Evolutionary conservation across 2,329 filamentous ascomycete species (phyloP).

Genomic region (Torrubiellomyces zombiae): DNA sequence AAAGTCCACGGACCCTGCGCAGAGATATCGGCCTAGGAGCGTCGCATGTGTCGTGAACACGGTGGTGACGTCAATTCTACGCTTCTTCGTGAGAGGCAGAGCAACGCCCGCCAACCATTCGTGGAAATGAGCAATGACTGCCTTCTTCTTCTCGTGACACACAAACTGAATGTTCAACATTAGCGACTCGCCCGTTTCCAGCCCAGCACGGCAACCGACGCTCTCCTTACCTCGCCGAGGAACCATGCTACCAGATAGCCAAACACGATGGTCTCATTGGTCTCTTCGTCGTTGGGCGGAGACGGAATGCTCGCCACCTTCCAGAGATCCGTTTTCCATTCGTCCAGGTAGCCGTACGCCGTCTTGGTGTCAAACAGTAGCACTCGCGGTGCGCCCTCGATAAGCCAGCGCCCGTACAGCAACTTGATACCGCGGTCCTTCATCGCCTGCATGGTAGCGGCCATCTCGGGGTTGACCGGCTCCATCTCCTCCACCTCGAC

Average conservation of each 20-base stretch:
- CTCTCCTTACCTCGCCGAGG: slow-evolving; percentile 64
- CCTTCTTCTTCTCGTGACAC: slow-evolving; percentile 76
- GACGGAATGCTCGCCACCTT: slow-evolving; percentile 85
- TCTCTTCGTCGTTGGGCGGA: slow-evolving; percentile 80
- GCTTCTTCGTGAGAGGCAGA: slow-evolving; percentile 78
- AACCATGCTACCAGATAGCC: slow-evolving; percentile 98
- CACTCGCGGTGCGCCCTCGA: slow-evolving; percentile 87
- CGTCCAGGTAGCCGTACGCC: slow-evolving; percentile 76
- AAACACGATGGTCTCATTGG: slow-evolving; percentile 94
- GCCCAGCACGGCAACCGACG: no score
- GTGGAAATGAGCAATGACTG: slow-evolving; percentile 96
- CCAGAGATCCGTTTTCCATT: slow-evolving; percentile 97
- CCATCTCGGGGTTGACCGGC: slow-evolving; percentile 63
- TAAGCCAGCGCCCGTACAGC: slow-evolving; percentile 91
- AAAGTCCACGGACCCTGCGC: slow-evolving; percentile 93
- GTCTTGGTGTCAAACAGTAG: slow-evolving; percentile 90
- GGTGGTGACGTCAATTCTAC: slow-evolving; percentile 89
- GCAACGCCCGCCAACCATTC: slow-evolving; percentile 96
- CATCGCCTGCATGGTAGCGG: slow-evolving; percentile 81
- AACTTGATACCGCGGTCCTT: slow-evolving; percentile 77
- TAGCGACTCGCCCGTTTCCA: no score
- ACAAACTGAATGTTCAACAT: slow-evolving; percentile 56
- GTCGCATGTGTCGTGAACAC: slow-evolving; percentile 98
- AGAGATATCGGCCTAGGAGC: slow-evolving; percentile 85
- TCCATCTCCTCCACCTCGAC: slow-evolving; percentile 92